Conservation (phyloP, 805 yeast genomes). For the Saccharomycopsis selenospora region DNA sequence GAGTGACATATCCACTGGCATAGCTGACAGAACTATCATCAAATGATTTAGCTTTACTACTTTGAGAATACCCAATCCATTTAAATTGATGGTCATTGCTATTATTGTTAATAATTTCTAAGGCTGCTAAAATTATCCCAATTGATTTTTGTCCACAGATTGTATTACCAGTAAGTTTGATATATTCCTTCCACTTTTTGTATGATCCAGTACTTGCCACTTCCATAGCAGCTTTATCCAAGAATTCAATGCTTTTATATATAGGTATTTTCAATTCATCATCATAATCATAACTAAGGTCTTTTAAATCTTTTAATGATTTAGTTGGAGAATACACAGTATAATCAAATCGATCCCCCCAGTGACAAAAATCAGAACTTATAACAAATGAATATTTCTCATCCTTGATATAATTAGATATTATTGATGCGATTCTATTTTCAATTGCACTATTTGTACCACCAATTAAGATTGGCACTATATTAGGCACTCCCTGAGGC, state of each 20-base stretch:
- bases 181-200: slow-evolving; percentile 57
- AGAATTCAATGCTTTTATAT: slow-evolving; percentile 59
- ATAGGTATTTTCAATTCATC: slow-evolving; percentile 37
- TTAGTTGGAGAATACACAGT: slow-evolving; percentile 37
- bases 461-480: slow-evolving; percentile 80
- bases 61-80: slow-evolving; percentile 81
- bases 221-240: slow-evolving; percentile 69
- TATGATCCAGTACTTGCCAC: slow-evolving; percentile 50
- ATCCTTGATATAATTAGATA: slow-evolving; percentile 49
- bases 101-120: slow-evolving; percentile 33
- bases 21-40: slow-evolving; percentile 85
- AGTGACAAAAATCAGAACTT: slow-evolving; percentile 92
- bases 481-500: slow-evolving; percentile 33
- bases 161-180: slow-evolving; percentile 70
- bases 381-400: slow-evolving; percentile 62
- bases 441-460: slow-evolving; percentile 43
- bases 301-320: slow-evolving; percentile 21
- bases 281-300: slow-evolving; percentile 12
- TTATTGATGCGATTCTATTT: slow-evolving; percentile 36
- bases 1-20: slow-evolving; percentile 70
- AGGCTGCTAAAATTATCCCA: slow-evolving; percentile 48
- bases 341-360: slow-evolving; percentile 70
- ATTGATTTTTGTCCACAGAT: slow-evolving; percentile 91
- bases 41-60: slow-evolving; percentile 41
- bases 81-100: slow-evolving; percentile 32